Evolutionary conservation across 2,329 filamentous ascomycete species (phyloP).

Genomic region (Gnomoniopsis smithogilvyi): DNA sequence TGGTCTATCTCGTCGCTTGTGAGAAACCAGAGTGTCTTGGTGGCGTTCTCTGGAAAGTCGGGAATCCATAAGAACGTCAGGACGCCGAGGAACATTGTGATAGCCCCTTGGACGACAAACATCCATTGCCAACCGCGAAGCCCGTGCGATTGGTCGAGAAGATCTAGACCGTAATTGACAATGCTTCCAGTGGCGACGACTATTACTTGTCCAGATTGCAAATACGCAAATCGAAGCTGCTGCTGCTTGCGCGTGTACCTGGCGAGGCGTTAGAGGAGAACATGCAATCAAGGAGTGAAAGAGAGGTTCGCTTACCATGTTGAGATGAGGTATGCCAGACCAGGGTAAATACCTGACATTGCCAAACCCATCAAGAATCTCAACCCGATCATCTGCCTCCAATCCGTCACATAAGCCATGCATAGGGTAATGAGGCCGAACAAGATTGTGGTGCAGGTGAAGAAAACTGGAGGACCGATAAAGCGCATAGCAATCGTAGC

Average conservation of each 20-base stretch:
- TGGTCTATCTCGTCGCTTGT: constrained; percentile 52
- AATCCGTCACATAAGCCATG: constrained; percentile 64
- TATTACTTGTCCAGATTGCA: constrained; percentile 63
- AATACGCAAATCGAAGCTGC: constrained; percentile 62
- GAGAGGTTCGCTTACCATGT: constrained; percentile 36
- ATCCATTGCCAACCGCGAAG: constrained; percentile 67
- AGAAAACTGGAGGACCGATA: constrained; percentile 62
- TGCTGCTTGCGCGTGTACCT: constrained; percentile 60
- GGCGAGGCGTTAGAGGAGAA: background rate
- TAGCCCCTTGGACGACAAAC: constrained; percentile 63
- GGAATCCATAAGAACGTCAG: constrained; percentile 68
- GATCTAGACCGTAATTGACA: constrained; percentile 67
- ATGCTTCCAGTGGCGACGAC: constrained; percentile 64
- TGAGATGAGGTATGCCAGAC: constrained; percentile 49
- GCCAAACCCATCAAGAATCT: constrained; percentile 63
- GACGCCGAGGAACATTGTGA: constrained; percentile 57
- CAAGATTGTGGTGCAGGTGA: constrained; percentile 53
- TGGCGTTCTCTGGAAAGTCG: constrained; percentile 62
- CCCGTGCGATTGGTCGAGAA: constrained; percentile 52
- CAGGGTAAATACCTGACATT: constrained; percentile 54
- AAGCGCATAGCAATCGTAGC: constrained; percentile 64
- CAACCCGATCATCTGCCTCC: constrained; percentile 67
- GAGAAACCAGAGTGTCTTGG: constrained; percentile 56
- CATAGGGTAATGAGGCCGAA: constrained; percentile 66
- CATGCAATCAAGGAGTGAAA: background rate